Evolutionary conservation across 2,329 filamentous ascomycete genomes (phyloP).

Genomic region (Trichoderma simmonsii): DNA sequence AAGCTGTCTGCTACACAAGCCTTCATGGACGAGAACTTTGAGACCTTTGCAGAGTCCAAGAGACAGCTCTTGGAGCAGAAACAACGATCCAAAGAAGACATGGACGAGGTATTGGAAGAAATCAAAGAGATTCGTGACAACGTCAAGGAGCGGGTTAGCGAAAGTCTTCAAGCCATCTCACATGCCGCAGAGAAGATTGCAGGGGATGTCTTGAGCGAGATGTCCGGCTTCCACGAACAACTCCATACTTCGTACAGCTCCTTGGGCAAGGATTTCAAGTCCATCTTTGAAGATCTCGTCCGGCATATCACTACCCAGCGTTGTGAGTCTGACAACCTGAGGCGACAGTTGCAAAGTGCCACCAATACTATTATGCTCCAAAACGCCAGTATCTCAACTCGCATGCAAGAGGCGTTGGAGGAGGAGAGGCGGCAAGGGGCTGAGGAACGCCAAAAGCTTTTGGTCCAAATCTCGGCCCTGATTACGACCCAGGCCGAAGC

Average conservation of each 20-base stretch:
- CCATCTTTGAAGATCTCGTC: conserved; percentile 76
- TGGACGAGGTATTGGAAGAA: conserved; percentile 88
- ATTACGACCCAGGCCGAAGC: conserved; percentile 70
- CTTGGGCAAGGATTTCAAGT: conserved; percentile 82
- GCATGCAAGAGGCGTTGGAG: conserved; percentile 66
- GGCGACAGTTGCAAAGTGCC: conserved; percentile 68
- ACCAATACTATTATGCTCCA: conserved; percentile 65
- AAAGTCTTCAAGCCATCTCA: conserved; percentile 79
- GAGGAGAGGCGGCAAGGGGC: conserved; percentile 73
- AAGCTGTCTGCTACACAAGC: conserved; percentile 68
- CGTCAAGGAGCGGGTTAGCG: conserved; percentile 80
- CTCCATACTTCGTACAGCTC: conserved; percentile 81
- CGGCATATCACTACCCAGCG: conserved; percentile 74
- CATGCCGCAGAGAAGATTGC: conserved; percentile 84
- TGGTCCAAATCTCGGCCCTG: conserved; percentile 74
- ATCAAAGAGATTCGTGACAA: conserved; percentile 86
- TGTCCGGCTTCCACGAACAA: conserved; percentile 79
- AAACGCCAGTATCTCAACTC: conserved; percentile 62
- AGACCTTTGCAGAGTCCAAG: conserved; percentile 65
- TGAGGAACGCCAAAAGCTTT: conserved; percentile 68
- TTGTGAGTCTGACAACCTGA: conserved; percentile 69
- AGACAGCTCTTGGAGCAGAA: conserved; percentile 66
- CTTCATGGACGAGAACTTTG: conserved; percentile 67
- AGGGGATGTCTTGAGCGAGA: conserved; percentile 80
- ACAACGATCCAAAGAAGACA: conserved; percentile 69